Evolutionary conservation across 1,284 basidiomycete species (phyloP), one percentile per base, ranked within the genome.

Genomic region (Heliocybe sulcata): DNA sequence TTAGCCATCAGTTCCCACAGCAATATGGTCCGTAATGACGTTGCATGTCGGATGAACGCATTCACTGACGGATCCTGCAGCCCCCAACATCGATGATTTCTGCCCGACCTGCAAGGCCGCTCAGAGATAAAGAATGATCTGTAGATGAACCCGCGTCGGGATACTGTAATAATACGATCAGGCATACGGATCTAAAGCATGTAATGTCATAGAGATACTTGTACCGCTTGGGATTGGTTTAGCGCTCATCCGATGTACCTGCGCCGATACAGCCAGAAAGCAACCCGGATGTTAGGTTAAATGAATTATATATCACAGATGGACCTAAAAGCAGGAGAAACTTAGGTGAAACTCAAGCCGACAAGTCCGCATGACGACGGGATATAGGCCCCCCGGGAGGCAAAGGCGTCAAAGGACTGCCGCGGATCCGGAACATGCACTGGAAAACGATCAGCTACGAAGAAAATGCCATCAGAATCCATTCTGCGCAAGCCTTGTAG

Each of bases 1-100:
- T 49, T 62, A 87, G 85, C 63, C 85, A 72, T 51, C 80, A 85
- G 62, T 85, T 73, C 60, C 85, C 85, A 38, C 81, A 87, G 60
- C 82, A 84, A 64, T 87, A 85, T 64, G 76, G 79, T 81, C 57
- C 61, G 70, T 60, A 22, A 45, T 49, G 47, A 49, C 47, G 38
- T 22, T n/a, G 45, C 26, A 19, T 48, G 20, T 38, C 33, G 14
- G 20, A 26, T 11, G 16, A 11, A 11, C 55, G 29, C 23, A 33
- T 27, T 45, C 26, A 49, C 67, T 61, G 49, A 56, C 45, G 54
- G 33, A 54, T 52, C 49, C 61, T 51, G 23, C 56, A 70, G 68
- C 79, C 49, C 77, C 77, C 22, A 75, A 81, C 60, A 72, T 79
- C 62, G 70, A 79, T 63, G 75, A 69, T 58, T 61, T 64, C 55